Conservation (phyloP, 352 stramenopile species). For the Halophytophthora polymorphica region DNA sequence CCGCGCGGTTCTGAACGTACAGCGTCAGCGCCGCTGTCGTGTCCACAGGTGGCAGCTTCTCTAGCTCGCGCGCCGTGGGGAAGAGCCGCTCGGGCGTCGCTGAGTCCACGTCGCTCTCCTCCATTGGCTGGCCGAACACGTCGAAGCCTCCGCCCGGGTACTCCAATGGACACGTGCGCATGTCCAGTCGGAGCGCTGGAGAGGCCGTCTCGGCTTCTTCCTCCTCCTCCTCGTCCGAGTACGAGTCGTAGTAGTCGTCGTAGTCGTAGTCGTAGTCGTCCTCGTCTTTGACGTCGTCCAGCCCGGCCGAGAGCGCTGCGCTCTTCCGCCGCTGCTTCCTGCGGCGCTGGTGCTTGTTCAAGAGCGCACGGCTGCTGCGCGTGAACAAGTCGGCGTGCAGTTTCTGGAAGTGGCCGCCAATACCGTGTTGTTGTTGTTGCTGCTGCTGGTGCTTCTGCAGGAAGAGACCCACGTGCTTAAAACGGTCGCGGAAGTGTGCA, state of each 20-base stretch:
- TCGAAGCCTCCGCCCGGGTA: slow-evolving; percentile 33
- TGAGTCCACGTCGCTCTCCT: slow-evolving; percentile 8
- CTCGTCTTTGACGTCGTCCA: slow-evolving; percentile 6
- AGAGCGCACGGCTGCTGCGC: background rate
- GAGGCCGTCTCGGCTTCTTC: background rate
- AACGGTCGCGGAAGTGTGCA: slow-evolving; percentile 56
- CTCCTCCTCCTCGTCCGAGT: background rate
- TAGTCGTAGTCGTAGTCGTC: slow-evolving; percentile 19
- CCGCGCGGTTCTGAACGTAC: slow-evolving; percentile 59
- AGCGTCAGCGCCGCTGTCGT: slow-evolving; percentile 46
- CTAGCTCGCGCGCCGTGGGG: slow-evolving; percentile 45
- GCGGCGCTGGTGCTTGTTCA: background rate
- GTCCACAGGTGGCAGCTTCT: slow-evolving; percentile 56
- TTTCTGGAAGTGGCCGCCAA: slow-evolving; percentile 61
- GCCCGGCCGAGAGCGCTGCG: background rate
- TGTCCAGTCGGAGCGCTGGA: slow-evolving; percentile 1
- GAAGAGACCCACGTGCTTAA: slow-evolving; percentile 59
- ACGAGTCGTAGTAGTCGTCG: slow-evolving; percentile 3
- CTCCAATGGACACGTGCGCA: slow-evolving; percentile 24
- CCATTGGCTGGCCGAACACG: slow-evolving; percentile 28
- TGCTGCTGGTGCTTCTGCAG: slow-evolving; percentile 36
- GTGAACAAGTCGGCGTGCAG: slow-evolving; percentile 47
- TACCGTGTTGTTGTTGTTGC: slow-evolving; percentile 38
- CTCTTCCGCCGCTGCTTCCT: background rate
- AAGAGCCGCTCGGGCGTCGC: slow-evolving; percentile 33